These are phyloP conservation scores for Clarireedia paspali DNA, from an alignment of 2,329 filamentous ascomycete species.

Conservation along the genomic window DNA sequence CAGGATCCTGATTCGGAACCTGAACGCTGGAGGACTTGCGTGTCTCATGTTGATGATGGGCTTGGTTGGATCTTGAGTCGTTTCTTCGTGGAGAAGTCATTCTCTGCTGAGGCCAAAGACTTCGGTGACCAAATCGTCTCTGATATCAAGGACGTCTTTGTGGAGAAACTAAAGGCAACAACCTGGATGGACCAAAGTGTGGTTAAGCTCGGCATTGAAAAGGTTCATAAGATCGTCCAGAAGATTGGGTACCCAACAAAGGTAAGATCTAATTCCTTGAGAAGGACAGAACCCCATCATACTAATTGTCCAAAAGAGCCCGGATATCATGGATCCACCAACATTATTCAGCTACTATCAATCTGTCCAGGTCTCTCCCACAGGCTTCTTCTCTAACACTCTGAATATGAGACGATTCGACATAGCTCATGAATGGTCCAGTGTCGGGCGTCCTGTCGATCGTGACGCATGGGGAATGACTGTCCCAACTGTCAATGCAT, in stretches of 20 bases:
- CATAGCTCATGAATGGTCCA: constrained; percentile 44
- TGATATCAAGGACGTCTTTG: constrained; percentile 61
- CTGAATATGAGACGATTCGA: constrained; percentile 43
- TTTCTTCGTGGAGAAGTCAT: constrained; percentile 63
- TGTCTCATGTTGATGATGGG: constrained; percentile 47
- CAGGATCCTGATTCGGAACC: constrained; percentile 51
- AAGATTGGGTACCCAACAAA: constrained; percentile 62
- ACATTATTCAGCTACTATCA: constrained; percentile 50
- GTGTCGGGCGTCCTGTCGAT: constrained; percentile 52
- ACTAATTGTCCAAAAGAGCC: constrained; percentile 34
- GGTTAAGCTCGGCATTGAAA: constrained; percentile 51
- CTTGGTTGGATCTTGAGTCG: constrained; percentile 62
- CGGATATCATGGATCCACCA: constrained; percentile 51
- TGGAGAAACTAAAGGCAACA: constrained; percentile 48
- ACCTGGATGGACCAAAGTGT: constrained; percentile 60
- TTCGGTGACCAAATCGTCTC: constrained; percentile 63
- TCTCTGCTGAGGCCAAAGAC: constrained; percentile 57
- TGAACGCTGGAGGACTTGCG: constrained; percentile 61
- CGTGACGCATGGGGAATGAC: constrained; percentile 54
- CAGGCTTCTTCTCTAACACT: constrained; percentile 50
- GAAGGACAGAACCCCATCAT: background rate
- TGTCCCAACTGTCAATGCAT: constrained; percentile 56
- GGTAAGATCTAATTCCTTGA: constrained; percentile 10
- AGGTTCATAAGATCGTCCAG: constrained; percentile 58
- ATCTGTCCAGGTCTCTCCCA: constrained; percentile 40